Percentiles rank a stretch among this genome's conserved stretches.
Conservation (phyloP, 805 yeast genomes). For the Candida takata region DNA sequence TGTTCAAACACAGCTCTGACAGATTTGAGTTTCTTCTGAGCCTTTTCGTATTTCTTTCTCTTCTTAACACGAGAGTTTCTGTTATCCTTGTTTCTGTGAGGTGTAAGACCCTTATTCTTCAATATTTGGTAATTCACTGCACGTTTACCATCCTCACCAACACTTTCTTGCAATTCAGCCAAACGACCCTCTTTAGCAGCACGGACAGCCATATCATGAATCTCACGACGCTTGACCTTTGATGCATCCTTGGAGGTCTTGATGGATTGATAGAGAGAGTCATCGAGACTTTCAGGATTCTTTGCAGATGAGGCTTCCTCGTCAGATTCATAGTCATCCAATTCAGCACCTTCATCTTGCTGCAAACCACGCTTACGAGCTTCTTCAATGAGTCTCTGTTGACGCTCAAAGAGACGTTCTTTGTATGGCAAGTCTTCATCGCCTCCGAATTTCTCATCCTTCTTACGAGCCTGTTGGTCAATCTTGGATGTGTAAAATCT, state of each 20-base stretch:
- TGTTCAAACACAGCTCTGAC: slow-evolving; percentile 82
- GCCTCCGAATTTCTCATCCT: slow-evolving; percentile 57
- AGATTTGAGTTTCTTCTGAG: slow-evolving; percentile 87
- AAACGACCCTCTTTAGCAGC: slow-evolving; percentile 85
- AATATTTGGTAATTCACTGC: slow-evolving; percentile 91
- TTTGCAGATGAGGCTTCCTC: slow-evolving; percentile 24
- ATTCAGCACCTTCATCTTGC: slow-evolving; percentile 46
- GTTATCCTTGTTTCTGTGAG: slow-evolving; percentile 86
- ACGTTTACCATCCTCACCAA: slow-evolving; percentile 82
- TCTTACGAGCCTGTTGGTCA: slow-evolving; percentile 71
- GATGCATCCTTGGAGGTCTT: slow-evolving; percentile 40
- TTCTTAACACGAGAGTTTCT: slow-evolving; percentile 96
- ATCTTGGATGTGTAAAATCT: slow-evolving; percentile 96
- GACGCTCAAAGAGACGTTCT: slow-evolving; percentile 86
- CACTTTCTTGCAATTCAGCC: slow-evolving; percentile 54
- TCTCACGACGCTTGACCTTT: slow-evolving; percentile 48
- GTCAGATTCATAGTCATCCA: slow-evolving; percentile 42
- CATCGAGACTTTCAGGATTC: slow-evolving; percentile 39
- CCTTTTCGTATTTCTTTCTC: slow-evolving; percentile 94
- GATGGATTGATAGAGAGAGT: slow-evolving; percentile 52
- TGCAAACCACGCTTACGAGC: slow-evolving; percentile 79
- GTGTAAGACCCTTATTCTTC: slow-evolving; percentile 94
- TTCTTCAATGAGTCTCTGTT: slow-evolving; percentile 78
- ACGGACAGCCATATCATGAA: slow-evolving; percentile 62
- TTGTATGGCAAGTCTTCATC: slow-evolving; percentile 88